phyloP scores from a whole-genome alignment of 495 filamentous ascomycete genomes.

The Cercophora samala region DNA sequence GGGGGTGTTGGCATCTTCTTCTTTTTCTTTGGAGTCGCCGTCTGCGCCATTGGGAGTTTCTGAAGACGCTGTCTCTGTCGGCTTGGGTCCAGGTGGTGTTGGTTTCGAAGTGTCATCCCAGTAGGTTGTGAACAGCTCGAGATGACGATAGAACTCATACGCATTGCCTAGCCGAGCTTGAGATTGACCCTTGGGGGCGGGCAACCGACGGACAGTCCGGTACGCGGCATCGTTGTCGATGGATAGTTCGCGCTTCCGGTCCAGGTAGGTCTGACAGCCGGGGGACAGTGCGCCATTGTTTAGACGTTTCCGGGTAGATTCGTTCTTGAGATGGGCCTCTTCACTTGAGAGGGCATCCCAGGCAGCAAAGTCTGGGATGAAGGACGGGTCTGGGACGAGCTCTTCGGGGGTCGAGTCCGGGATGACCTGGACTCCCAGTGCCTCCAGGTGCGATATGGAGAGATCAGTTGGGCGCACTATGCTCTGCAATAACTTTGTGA shows the following conservation, averaged over 20 bases:
- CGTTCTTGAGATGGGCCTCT: slow-evolving; percentile 41
- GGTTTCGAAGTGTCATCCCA: slow-evolving; percentile 53
- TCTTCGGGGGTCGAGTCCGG: slow-evolving; percentile 41
- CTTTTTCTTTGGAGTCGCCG: slow-evolving; percentile 14
- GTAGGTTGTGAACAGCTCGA: slow-evolving; percentile 49
- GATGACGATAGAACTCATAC: slow-evolving; percentile 57
- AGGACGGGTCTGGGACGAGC: slow-evolving; percentile 47
- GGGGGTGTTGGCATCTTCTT: slow-evolving; percentile 11
- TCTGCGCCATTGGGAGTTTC: slow-evolving; percentile 21
- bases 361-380: slow-evolving; percentile 43
- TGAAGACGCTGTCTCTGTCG: slow-evolving; percentile 7
- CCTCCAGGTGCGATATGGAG: slow-evolving; percentile 44
- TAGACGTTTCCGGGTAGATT: slow-evolving; percentile 41
- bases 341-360: slow-evolving; percentile 48
- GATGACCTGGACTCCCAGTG: slow-evolving; percentile 50
- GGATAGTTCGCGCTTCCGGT: slow-evolving; percentile 51
- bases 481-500: slow-evolving; percentile 44
- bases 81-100: slow-evolving; percentile 11
- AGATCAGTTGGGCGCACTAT: slow-evolving; percentile 49
- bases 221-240: slow-evolving; percentile 50
- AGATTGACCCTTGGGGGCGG: slow-evolving; percentile 44
- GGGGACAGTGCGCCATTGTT: slow-evolving; percentile 48
- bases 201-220: slow-evolving; percentile 50
- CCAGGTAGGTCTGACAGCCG: slow-evolving; percentile 49
- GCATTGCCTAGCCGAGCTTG: slow-evolving; percentile 51